A percentile compares a stretch with the other conserved stretches of the same genome.
These are phyloP conservation scores for Pelargonium australe DNA, from an alignment of 441 rosid genomes.

Conservation along the genomic window DNA sequence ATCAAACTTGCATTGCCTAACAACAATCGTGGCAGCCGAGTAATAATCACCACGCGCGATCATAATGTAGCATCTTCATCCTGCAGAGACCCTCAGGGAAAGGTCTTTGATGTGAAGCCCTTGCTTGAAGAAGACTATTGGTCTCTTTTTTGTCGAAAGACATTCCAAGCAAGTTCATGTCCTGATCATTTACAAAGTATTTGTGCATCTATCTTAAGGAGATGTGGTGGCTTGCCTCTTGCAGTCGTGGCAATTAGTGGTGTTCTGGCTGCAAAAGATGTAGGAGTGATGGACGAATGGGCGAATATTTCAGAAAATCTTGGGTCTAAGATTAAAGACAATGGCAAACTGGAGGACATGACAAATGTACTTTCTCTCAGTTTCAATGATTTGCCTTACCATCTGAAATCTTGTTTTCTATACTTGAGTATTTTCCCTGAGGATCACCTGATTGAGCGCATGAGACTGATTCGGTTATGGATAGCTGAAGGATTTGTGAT, in stretches of 20 bases:
- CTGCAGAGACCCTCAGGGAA: constrained; percentile 24
- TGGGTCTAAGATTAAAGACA: constrained; percentile 21
- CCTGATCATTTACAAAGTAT: constrained; percentile 30
- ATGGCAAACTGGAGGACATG: constrained; percentile 16
- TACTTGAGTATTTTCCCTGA: constrained; percentile 30
- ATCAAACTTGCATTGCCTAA: constrained; percentile 30
- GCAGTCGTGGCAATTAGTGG: constrained; percentile 43
- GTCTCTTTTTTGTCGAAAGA: constrained; percentile 31
- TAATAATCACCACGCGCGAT: constrained; percentile 31
- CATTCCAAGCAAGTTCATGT: constrained; percentile 26
- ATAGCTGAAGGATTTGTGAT: constrained; percentile 29
- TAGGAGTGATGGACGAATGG: constrained; percentile 25
- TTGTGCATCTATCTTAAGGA: constrained; percentile 25
- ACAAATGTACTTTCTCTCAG: constrained; percentile 27
- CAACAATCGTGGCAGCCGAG: constrained; percentile 25
- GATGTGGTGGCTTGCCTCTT: constrained; percentile 35
- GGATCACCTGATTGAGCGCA: constrained; percentile 16
- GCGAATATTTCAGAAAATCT: constrained; percentile 18
- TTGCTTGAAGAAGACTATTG: constrained; percentile 25
- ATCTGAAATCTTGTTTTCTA: constrained; percentile 26
- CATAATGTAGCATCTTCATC: constrained; percentile 23
- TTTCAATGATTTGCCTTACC: constrained; percentile 28
- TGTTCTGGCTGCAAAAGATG: constrained; percentile 29
- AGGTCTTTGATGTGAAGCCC: constrained; percentile 23
- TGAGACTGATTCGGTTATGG: constrained; percentile 26